Percentiles rank a stretch among this genome's conserved stretches.
These are phyloP conservation scores for Pseudogymnoascus sp. DNA, from an alignment of 2,329 filamentous ascomycete species.

Conservation along the genomic window DNA sequence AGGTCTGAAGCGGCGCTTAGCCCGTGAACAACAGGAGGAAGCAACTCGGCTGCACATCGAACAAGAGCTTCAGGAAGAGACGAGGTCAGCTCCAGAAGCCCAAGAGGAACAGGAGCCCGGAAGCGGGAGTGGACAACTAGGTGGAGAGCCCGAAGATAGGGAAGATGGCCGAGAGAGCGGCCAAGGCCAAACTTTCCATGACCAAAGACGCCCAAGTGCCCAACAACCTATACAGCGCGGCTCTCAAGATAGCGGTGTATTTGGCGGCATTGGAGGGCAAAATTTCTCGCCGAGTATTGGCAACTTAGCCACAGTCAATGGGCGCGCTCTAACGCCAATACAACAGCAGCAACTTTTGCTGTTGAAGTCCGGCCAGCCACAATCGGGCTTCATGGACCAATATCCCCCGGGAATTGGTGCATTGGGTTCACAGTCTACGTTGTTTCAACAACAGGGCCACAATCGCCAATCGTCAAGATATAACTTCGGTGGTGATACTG, in stretches of 20 bases:
- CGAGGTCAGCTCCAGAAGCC: conserved; percentile 38
- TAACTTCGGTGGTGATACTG: conserved; percentile 73
- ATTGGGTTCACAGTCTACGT: conserved; percentile 32
- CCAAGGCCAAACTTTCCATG: conserved; percentile 40
- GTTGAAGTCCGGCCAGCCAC: conserved; percentile 37
- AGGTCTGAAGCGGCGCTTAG: conserved; percentile 63
- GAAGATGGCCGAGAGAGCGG: conserved; percentile 42
- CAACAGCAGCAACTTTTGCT: conserved; percentile 63
- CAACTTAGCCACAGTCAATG: conserved; percentile 52
- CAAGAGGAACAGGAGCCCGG: conserved; percentile 68
- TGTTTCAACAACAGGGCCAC: conserved; percentile 59
- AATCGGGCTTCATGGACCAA: conserved; percentile 47
- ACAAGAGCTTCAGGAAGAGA: conserved; percentile 43
- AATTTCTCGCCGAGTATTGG: conserved; percentile 42
- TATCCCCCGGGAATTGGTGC: conserved; percentile 48
- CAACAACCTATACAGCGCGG: conserved; percentile 71
- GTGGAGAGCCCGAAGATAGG: conserved; percentile 83
- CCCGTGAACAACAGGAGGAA: conserved; percentile 55
- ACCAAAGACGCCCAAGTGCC: conserved; percentile 56
- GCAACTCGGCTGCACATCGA: conserved; percentile 45
- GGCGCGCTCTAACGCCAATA: conserved; percentile 70
- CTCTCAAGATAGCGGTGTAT: conserved; percentile 40
- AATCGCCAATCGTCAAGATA: conserved; percentile 79
- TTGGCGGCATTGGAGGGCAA: conserved; percentile 41
- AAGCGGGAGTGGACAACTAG: conserved; percentile 76